These are phyloP conservation scores for Tolypocladium album DNA, from an alignment of 2,329 filamentous ascomycete genomes.

Conservation along the genomic window DNA sequence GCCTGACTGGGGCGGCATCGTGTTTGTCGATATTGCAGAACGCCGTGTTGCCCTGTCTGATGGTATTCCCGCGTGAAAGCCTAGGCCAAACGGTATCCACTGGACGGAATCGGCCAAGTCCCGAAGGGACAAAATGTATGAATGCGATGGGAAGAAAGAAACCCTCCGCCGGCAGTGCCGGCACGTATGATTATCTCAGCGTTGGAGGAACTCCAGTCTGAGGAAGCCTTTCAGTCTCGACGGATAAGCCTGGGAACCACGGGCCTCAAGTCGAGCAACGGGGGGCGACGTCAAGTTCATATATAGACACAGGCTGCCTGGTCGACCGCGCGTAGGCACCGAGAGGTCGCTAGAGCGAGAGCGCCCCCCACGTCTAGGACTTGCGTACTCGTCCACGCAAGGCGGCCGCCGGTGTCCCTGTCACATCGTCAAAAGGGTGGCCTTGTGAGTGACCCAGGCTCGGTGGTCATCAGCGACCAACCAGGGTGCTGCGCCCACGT, in stretches of 20 bases:
- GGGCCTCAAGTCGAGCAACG: neutral
- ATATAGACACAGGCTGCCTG: neutral
- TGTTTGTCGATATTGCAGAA: neutral
- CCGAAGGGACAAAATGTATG: neutral
- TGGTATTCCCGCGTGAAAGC: neutral
- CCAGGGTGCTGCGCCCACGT: constrained; percentile 10
- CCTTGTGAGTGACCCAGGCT: constrained; percentile 12
- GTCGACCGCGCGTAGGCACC: neutral
- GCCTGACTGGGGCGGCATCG: constrained; percentile 24
- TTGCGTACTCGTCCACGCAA: constrained; percentile 1
- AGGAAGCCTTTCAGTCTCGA: neutral
- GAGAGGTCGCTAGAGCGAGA: neutral
- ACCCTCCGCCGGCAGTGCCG: constrained; percentile 2
- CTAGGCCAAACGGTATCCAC: neutral
- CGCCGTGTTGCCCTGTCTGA: neutral
- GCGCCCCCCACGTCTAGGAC: neutral
- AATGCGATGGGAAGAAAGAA: neutral
- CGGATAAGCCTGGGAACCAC: neutral
- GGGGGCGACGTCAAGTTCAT: neutral
- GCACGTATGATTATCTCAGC: constrained; percentile 1
- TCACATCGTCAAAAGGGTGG: constrained; percentile 7
- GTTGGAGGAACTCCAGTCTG: constrained; percentile 1
- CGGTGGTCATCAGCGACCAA: constrained; percentile 13
- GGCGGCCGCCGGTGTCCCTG: neutral
- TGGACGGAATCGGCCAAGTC: neutral